Conservation (phyloP, 768 basidiomycete genomes). For the Mycena epipterygia region DNA sequence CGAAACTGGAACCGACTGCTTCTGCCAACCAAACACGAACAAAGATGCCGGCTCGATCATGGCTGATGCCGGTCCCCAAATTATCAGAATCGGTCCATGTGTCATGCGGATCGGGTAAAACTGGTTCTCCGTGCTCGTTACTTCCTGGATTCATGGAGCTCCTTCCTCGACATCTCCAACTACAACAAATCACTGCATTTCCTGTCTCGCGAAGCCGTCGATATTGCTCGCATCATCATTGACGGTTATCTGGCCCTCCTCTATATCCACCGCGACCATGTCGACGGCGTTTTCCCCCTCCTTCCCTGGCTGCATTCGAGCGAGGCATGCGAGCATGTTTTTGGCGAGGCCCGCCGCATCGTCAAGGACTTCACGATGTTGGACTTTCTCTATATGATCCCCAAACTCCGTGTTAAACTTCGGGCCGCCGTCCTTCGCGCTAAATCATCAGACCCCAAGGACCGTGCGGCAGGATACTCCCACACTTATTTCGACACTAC, state of each 20-base stretch:
- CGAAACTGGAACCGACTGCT: too few species aligned
- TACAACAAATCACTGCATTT: slow-evolving; percentile 43
- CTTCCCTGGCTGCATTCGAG: slow-evolving; percentile 53
- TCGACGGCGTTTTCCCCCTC: slow-evolving; percentile 42
- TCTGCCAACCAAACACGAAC: too few species aligned
- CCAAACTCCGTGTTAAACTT: slow-evolving; percentile 44
- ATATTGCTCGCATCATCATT: slow-evolving; percentile 48
- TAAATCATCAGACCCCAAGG: slow-evolving; percentile 32
- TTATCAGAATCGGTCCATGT: slow-evolving; percentile 49
- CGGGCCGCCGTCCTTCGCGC: slow-evolving; percentile 36
- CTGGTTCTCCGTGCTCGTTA: slow-evolving; percentile 47
- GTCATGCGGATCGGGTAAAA: slow-evolving; percentile 42
- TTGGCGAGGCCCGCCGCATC: slow-evolving; percentile 46
- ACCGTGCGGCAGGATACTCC: slow-evolving; percentile 38
- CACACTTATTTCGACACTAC: slow-evolving; percentile 45
- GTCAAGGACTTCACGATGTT: slow-evolving; percentile 50
- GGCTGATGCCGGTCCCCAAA: too few species aligned
- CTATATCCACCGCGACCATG: slow-evolving; percentile 50
- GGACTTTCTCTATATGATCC: slow-evolving; percentile 46
- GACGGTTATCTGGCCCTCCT: slow-evolving; percentile 49
- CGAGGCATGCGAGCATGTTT: slow-evolving; percentile 52
- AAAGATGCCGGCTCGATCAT: too few species aligned
- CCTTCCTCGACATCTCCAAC: slow-evolving; percentile 33
- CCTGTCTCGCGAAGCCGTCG: slow-evolving; percentile 49
- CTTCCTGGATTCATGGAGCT: slow-evolving; percentile 48